Evolutionary conservation across 768 basidiomycete species (phyloP).

Genomic region (Rickenella mellea): DNA sequence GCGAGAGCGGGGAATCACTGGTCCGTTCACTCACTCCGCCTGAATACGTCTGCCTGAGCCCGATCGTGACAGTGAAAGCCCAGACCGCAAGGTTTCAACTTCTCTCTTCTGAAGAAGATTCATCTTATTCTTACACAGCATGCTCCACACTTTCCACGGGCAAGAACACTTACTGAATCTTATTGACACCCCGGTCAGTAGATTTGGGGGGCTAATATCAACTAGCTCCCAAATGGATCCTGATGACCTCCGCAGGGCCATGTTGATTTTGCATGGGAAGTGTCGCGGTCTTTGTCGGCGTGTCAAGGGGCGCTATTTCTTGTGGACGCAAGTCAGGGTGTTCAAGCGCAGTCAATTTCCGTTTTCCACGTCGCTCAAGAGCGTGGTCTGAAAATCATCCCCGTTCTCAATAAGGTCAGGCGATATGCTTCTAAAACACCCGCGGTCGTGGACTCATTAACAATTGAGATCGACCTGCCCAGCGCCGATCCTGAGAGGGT

Average conservation of each 20-base stretch:
- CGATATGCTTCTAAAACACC: background rate
- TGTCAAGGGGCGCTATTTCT: conserved; percentile 82
- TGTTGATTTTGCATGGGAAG: conserved; percentile 97
- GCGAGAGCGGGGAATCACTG: conserved; percentile 92
- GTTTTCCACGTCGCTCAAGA: conserved; percentile 87
- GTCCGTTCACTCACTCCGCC: conserved; percentile 25
- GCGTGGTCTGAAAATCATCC: conserved; percentile 72
- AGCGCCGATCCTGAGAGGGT: conserved; percentile 79
- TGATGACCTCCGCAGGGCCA: conserved; percentile 53
- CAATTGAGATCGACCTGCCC: conserved; percentile 79
- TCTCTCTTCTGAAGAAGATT: background rate
- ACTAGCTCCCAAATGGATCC: background rate
- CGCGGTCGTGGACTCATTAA: background rate
- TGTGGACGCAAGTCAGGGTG: conserved; percentile 95
- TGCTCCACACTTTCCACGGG: conserved; percentile 58
- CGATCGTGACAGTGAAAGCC: conserved; percentile 63
- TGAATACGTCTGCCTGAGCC: background rate
- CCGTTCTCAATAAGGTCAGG: conserved; percentile 83
- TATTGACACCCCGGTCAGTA: conserved; percentile 84
- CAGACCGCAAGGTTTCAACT: conserved; percentile 73
- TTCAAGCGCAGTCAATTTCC: conserved; percentile 95
- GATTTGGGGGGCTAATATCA: background rate
- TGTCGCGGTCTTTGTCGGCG: conserved; percentile 84
- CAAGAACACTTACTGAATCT: conserved; percentile 75
- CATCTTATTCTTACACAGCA: conserved; percentile 32